These are phyloP conservation scores for Sporothrix luriei DNA, from an alignment of 2,329 filamentous ascomycete genomes.

Conservation along the genomic window DNA sequence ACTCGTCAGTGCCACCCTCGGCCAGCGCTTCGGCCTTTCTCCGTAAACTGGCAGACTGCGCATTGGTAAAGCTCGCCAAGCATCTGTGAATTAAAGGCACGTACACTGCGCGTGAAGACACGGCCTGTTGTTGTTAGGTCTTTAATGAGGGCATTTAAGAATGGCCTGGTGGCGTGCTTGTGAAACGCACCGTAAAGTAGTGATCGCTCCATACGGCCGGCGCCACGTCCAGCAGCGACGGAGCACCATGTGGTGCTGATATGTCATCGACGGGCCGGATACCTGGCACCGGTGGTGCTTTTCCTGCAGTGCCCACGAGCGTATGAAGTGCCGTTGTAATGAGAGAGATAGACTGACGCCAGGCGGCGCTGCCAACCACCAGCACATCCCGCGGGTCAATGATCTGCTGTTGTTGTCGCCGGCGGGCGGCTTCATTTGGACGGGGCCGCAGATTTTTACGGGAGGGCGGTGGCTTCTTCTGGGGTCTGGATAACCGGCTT, in stretches of 20 bases:
- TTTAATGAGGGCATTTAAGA: too few species aligned
- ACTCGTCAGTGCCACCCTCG: background rate
- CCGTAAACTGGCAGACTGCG: slow-evolving; percentile 33
- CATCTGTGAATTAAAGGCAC: slow-evolving; percentile 31
- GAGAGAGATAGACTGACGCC: background rate
- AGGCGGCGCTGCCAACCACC: background rate
- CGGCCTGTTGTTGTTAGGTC: slow-evolving; percentile 22
- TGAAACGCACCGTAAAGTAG: slow-evolving; percentile 33
- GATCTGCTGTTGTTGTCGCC: background rate
- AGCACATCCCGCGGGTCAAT: background rate
- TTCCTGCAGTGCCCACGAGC: slow-evolving; percentile 17
- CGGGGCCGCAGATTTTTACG: background rate
- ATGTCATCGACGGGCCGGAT: slow-evolving; percentile 19
- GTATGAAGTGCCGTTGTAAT: slow-evolving; percentile 24
- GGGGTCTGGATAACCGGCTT: background rate
- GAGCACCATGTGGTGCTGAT: background rate
- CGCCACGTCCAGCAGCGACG: slow-evolving; percentile 34
- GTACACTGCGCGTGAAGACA: slow-evolving; percentile 24
- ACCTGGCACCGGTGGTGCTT: slow-evolving; percentile 8
- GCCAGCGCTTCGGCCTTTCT: slow-evolving; percentile 28
- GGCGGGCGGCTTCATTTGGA: background rate
- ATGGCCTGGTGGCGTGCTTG: too few species aligned
- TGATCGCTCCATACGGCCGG: slow-evolving; percentile 36
- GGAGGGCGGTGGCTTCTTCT: background rate
- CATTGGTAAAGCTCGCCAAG: slow-evolving; percentile 31